Conservation (phyloP, 163 green algal species). For the Chlamydomonas reinhardtii region DNA sequence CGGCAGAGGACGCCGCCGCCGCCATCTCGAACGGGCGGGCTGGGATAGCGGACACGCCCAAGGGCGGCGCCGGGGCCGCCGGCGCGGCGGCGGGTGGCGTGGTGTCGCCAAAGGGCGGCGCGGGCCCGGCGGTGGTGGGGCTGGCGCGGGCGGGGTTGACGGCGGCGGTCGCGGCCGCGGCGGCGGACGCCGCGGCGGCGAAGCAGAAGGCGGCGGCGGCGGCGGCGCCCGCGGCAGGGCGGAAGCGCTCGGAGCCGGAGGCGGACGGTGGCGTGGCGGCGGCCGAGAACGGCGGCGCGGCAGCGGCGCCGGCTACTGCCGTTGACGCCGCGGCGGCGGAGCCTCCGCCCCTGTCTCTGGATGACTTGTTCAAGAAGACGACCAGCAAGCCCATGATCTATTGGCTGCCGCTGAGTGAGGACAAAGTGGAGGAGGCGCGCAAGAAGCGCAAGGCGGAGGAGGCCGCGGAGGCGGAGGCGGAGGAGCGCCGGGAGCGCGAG, state of each 20-base stretch:
- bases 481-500: background rate
- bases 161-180: slow-evolving; percentile 2
- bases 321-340: slow-evolving; percentile 6
- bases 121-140: background rate
- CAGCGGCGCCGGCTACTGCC: background rate
- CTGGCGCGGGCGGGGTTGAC: slow-evolving; percentile 5
- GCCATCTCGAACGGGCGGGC: slow-evolving; percentile 22
- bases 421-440: slow-evolving; percentile 59
- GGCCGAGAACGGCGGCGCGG: background rate
- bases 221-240: background rate
- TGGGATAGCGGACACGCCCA: background rate
- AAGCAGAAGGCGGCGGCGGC: background rate
- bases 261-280: background rate
- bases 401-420: slow-evolving; percentile 87
- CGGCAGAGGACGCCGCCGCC: slow-evolving; percentile 67
- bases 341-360: slow-evolving; percentile 56
- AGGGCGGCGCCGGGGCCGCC: slow-evolving; percentile 3
- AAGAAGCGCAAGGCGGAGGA: slow-evolving; percentile 46
- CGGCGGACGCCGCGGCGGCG: slow-evolving; percentile 32
- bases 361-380: slow-evolving; percentile 87
- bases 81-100: slow-evolving; percentile 3
- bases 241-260: slow-evolving; percentile 15
- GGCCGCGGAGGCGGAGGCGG: background rate
- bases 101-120: slow-evolving; percentile 12
- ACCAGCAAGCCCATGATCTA: slow-evolving; percentile 83